Conservation (phyloP, 176 grass and related monocot genomes). For the Phoenix roebelenii region DNA sequence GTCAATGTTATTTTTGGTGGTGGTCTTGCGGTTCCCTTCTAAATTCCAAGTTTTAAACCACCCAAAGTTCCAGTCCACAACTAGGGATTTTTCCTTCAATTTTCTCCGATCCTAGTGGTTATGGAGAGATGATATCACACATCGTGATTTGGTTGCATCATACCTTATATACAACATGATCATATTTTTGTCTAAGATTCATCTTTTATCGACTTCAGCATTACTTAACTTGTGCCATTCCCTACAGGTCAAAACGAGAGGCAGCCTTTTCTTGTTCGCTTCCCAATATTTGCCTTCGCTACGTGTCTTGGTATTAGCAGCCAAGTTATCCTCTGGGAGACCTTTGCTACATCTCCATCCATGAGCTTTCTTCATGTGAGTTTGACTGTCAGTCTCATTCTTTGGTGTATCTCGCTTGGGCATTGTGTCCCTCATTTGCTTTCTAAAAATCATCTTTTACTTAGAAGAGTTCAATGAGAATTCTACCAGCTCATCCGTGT, state of each 20-base stretch:
- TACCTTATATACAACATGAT: too few species aligned
- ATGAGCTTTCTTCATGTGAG: constrained; percentile 57
- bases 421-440: constrained; percentile 53
- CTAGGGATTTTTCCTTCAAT: too few species aligned
- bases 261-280: constrained; percentile 89
- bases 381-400: constrained; percentile 33
- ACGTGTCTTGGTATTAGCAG: constrained; percentile 85
- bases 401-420: constrained; percentile 58
- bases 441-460: constrained; percentile 72
- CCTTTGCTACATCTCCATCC: constrained; percentile 39
- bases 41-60: too few species aligned
- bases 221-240: too few species aligned
- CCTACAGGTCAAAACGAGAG: constrained; percentile 55
- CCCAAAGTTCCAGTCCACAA: too few species aligned
- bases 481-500: constrained; percentile 78
- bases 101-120: too few species aligned
- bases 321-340: constrained; percentile 82
- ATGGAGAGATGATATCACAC: too few species aligned
- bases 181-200: too few species aligned
- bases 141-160: too few species aligned
- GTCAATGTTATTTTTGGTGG: too few species aligned
- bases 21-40: too few species aligned
- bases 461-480: constrained; percentile 79
- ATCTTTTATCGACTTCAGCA: too few species aligned
- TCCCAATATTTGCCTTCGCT: constrained; percentile 72